Evolutionary conservation across 768 basidiomycete species (phyloP).

Genomic region (Coprinopsis marcescibilis): DNA sequence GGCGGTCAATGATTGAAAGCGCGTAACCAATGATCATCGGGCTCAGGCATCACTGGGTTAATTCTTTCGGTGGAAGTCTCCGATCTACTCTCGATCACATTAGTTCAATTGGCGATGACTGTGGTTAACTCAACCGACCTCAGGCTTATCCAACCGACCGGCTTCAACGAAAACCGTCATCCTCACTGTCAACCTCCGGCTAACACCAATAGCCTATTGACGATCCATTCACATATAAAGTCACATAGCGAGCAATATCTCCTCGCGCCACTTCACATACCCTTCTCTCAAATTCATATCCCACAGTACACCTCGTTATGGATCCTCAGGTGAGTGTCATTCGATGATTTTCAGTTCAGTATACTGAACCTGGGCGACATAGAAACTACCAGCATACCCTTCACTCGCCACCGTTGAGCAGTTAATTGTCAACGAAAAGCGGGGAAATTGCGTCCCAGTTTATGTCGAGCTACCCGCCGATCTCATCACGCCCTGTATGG

Average conservation of each 20-base stretch:
- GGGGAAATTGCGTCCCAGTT: constrained; percentile 89
- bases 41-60: too few species aligned
- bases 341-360: constrained; percentile 14
- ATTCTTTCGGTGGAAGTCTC: constrained; percentile 1
- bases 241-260: background rate
- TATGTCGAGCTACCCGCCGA: constrained; percentile 93
- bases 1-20: background rate
- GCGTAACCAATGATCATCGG: background rate
- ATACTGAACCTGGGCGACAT: constrained; percentile 5
- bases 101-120: background rate
- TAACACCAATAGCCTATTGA: background rate
- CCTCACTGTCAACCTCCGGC: constrained; percentile 8
- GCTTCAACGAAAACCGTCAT: background rate
- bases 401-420: constrained; percentile 70
- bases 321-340: constrained; percentile 56
- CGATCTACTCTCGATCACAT: background rate
- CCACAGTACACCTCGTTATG: constrained; percentile 25
- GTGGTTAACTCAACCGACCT: constrained; percentile 1
- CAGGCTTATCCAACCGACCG: background rate
- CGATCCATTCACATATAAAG: background rate
- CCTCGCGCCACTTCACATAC: background rate
- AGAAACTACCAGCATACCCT: constrained; percentile 69
- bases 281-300: background rate
- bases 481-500: constrained; percentile 93
- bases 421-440: constrained; percentile 74